Conservation (phyloP, 2,329 filamentous ascomycete genomes). For the Monilinia polystroma region DNA sequence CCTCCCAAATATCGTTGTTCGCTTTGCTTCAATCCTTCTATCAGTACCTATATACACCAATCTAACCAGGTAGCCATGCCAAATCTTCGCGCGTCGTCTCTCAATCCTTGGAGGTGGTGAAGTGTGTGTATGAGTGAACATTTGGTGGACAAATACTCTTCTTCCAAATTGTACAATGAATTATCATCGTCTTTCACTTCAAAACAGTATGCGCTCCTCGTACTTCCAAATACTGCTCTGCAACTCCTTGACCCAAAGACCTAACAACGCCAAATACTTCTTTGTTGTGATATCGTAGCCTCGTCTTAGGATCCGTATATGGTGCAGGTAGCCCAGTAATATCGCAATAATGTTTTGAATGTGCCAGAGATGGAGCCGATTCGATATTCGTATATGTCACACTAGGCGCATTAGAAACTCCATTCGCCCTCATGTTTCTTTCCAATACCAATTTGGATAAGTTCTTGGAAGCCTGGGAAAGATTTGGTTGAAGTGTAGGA, state of each 20-base stretch:
- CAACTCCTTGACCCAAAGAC: constrained; percentile 73
- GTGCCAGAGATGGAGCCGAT: constrained; percentile 82
- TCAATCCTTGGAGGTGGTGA: neutral
- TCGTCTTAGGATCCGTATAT: constrained; percentile 93
- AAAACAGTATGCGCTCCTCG: constrained; percentile 85
- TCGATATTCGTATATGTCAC: constrained; percentile 97
- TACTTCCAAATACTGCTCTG: constrained; percentile 85
- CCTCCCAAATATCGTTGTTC: neutral
- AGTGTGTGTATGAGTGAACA: neutral
- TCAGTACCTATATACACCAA: constrained; percentile 2
- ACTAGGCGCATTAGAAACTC: constrained; percentile 52
- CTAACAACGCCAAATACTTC: constrained; percentile 87
- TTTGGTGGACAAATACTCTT: neutral
- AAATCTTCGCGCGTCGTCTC: neutral
- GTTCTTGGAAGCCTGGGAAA: constrained; percentile 85
- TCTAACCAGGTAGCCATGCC: neutral
- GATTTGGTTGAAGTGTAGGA: constrained; percentile 59
- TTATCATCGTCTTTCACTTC: constrained; percentile 32
- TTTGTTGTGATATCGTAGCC: constrained; percentile 86
- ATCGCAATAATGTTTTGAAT: constrained; percentile 90
- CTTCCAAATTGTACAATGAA: constrained; percentile 5
- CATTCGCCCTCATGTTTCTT: constrained; percentile 62
- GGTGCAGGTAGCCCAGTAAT: constrained; percentile 88
- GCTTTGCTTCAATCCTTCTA: neutral
- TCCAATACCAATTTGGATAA: constrained; percentile 86